Conservation (phyloP, 164 flowering plant species). For the Liriodendron chinense region DNA sequence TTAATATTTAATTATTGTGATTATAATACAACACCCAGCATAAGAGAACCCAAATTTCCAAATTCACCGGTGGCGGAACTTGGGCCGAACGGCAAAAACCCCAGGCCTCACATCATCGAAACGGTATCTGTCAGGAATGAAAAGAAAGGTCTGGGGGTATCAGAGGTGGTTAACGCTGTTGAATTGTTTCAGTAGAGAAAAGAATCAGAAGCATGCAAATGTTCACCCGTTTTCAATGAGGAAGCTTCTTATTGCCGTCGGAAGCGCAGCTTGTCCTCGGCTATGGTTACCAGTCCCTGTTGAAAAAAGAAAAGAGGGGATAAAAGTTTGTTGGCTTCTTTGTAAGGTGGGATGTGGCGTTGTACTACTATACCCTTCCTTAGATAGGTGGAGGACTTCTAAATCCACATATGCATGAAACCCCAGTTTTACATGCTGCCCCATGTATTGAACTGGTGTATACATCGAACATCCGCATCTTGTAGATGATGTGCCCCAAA, state of each 20-base stretch:
- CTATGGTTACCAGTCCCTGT: constrained; percentile 91
- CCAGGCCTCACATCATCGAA: constrained; percentile 68
- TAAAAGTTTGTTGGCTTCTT: too few relatives aligned
- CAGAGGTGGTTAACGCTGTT: not conserved
- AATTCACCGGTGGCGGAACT: constrained; percentile 39
- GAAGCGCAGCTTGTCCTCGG: constrained; percentile 78
- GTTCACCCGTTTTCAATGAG: constrained; percentile 67
- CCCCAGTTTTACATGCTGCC: too few relatives aligned
- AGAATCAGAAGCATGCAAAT: not conserved
- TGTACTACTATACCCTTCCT: too few relatives aligned
- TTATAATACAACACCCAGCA: not conserved
- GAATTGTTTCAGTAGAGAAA: not conserved
- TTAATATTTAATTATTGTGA: not conserved
- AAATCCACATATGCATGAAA: too few relatives aligned
- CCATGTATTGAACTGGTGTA: too few relatives aligned
- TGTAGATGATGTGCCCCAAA: too few relatives aligned
- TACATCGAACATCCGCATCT: too few relatives aligned
- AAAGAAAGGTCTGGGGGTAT: not conserved
- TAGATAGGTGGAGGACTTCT: too few relatives aligned
- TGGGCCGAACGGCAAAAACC: constrained; percentile 56
- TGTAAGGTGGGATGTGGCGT: too few relatives aligned
- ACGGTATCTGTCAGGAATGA: constrained; percentile 43
- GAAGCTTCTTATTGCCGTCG: constrained; percentile 65
- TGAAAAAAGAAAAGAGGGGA: not conserved
- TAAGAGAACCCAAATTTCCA: not conserved